Evolutionary conservation across 768 basidiomycete genomes (phyloP).

Genomic region (Gymnopilus junonius): DNA sequence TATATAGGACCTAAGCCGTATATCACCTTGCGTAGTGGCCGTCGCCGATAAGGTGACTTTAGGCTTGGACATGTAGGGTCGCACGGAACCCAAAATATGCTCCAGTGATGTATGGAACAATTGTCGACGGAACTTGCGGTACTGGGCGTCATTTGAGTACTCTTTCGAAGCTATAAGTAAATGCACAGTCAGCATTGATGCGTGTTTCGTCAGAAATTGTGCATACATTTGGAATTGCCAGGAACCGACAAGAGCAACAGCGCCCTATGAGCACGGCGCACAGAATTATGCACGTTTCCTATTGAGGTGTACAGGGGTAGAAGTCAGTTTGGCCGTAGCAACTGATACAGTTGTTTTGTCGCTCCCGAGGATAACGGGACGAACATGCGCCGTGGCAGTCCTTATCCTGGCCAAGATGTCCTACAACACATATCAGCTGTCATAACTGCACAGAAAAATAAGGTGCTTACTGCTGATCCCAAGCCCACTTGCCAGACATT

Average conservation of each 20-base stretch:
- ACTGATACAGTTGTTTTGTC: slow-evolving; percentile 22
- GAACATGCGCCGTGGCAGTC: slow-evolving; percentile 18
- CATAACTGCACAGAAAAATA: background rate
- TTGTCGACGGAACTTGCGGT: slow-evolving; percentile 31
- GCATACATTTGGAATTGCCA: slow-evolving; percentile 17
- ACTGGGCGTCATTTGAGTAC: slow-evolving; percentile 1
- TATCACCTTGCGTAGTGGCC: slow-evolving; percentile 23
- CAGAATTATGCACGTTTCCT: slow-evolving; percentile 14
- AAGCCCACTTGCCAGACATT: slow-evolving; percentile 41
- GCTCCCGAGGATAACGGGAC: slow-evolving; percentile 24
- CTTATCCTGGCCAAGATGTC: slow-evolving; percentile 14
- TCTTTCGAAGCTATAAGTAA: background rate
- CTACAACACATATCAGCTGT: background rate
- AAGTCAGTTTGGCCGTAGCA: slow-evolving; percentile 17
- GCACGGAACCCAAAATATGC: slow-evolving; percentile 24
- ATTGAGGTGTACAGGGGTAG: slow-evolving; percentile 13
- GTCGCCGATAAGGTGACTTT: slow-evolving; percentile 30
- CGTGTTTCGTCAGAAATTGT: background rate
- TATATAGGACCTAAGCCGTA: slow-evolving; percentile 39
- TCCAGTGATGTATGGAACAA: slow-evolving; percentile 34
- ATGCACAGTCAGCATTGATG: background rate
- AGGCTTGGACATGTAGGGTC: slow-evolving; percentile 31
- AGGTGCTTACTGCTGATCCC: slow-evolving; percentile 27
- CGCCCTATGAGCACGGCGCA: slow-evolving; percentile 12
- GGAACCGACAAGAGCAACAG: slow-evolving; percentile 10